phyloP scores from a whole-genome alignment of 1,139 yeast genomes.

The Suhomyces guaymorum region DNA sequence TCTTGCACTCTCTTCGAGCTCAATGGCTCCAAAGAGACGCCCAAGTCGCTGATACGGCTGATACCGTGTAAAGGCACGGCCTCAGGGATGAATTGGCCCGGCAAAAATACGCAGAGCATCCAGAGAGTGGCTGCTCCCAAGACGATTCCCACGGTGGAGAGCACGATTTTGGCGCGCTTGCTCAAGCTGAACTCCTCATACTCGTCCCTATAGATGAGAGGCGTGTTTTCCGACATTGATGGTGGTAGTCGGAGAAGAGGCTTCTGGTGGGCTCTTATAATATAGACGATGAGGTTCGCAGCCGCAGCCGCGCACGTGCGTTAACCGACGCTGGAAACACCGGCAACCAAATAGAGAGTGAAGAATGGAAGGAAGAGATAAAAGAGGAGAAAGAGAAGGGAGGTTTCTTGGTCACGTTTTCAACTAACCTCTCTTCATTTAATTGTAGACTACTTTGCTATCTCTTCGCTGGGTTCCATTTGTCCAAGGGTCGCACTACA shows the following conservation, averaged over 20 bases:
- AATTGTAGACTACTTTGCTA: too few relatives aligned
- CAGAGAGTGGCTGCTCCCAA: constrained; percentile 25
- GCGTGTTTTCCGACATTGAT: constrained; percentile 17
- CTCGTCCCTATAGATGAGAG: constrained; percentile 18
- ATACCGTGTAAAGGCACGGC: constrained; percentile 30
- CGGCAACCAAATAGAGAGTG: not conserved
- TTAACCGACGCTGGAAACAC: not conserved
- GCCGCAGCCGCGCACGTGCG: constrained; percentile 1
- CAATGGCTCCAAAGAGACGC: constrained; percentile 29
- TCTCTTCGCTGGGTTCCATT: too few relatives aligned
- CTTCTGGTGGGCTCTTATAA: too few relatives aligned
- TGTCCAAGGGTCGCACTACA: too few relatives aligned
- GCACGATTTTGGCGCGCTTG: constrained; percentile 17
- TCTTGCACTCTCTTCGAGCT: constrained; percentile 16
- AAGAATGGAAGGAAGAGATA: too few relatives aligned
- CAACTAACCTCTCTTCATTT: too few relatives aligned
- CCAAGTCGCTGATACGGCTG: constrained; percentile 26
- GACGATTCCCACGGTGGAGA: constrained; percentile 20
- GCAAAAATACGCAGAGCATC: constrained; percentile 37
- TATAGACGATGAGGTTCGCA: too few relatives aligned
- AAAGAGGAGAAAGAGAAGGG: too few relatives aligned
- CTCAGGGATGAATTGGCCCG: constrained; percentile 38
- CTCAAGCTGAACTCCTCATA: constrained; percentile 22
- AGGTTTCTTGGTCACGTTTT: too few relatives aligned
- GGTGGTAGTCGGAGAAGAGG: too few relatives aligned